Base-by-base conservation (phyloP, 2,329 filamentous ascomycete genomes). In the Dryadomyces sulphureus region DNA sequence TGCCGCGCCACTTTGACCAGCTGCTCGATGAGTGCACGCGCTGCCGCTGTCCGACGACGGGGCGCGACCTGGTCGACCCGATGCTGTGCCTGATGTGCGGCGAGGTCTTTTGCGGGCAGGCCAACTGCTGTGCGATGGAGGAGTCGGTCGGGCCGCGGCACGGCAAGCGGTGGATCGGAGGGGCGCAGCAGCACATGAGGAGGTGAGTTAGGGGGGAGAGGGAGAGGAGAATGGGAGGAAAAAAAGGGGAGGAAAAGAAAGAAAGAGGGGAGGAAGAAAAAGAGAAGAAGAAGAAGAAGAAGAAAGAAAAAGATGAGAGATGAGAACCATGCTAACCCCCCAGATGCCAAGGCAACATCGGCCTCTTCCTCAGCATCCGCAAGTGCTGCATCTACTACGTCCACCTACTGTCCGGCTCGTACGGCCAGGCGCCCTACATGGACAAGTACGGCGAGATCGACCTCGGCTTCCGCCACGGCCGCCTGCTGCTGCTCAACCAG, bases 371-470 rank as follows among this genome's bases (percentile, higher is more conserved):
- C 62, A 94, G 94, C 61, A 90, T 98, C 55, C 84, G 92, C 54
- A 96, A 96, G 67, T 96, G 93, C 66, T 86, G 83, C 54, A 79
- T 94, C 36, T 77, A 94, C 49, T 94, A 94, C 62, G 69, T 94
- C 46, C 88, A 94, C 64, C 78, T 81, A 49, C 69, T 72, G 27
- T 84, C 84, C 41, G 92, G 92, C 35, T 88, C 84, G 22, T 98
- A 84, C 68, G 81, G 82, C 52, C 75, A 81, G 38, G 90, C 92
- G 4, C 92, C 92, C 0, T 98, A 96, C 62, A 81, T 96, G 52
- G 92, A 98, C 63, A 84, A 85, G 59, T 93, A 95, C 60, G 93
- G 93, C 53, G 92, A 98, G 69, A 84, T 87, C 4, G 92, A 98
- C 62, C 79, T 85, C n/a, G 89, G 89, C 38, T 71, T 98, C 32